Percentiles rank a stretch among this genome's conserved stretches.
Evolutionary conservation across 352 stramenopile genomes (phyloP).

Genomic region (Pythium plurisporium): DNA sequence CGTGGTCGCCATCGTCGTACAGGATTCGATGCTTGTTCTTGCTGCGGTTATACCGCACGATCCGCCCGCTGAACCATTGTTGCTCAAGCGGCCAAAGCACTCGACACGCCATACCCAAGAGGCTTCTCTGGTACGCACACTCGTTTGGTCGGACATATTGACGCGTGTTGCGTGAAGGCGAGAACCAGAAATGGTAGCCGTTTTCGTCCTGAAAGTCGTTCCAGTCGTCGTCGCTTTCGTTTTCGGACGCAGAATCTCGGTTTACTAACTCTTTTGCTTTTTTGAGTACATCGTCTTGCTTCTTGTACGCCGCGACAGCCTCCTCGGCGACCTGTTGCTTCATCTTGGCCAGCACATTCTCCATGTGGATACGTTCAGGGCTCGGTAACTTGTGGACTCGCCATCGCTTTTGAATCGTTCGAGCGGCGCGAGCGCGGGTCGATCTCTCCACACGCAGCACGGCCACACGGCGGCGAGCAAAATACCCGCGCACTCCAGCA

Average conservation of each 20-base stretch:
- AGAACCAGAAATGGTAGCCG: conserved; percentile 78
- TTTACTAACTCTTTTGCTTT: conserved; percentile 43
- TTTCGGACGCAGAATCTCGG: conserved; percentile 67
- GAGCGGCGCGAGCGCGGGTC: conserved; percentile 34
- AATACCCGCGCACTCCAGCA: conserved; percentile 56
- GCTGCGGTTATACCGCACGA: conserved; percentile 49
- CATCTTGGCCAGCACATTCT: conserved; percentile 49
- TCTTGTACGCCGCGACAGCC: conserved; percentile 29
- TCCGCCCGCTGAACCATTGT: conserved; percentile 61
- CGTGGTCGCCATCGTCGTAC: conserved; percentile 76
- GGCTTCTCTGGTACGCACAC: conserved; percentile 36
- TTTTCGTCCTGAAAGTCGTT: conserved; percentile 57
- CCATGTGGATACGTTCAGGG: conserved; percentile 35
- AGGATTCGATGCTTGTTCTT: conserved; percentile 67
- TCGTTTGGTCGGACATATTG: conserved; percentile 69
- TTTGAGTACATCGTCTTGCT: conserved; percentile 47
- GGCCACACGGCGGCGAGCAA: conserved; percentile 41
- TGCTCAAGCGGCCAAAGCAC: conserved; percentile 75
- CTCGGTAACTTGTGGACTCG: conserved; percentile 38
- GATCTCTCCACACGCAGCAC: conserved; percentile 30
- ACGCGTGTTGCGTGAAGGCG: conserved; percentile 54
- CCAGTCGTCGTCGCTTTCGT: conserved; percentile 78
- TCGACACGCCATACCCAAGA: conserved; percentile 58
- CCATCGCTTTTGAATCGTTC: conserved; percentile 53
- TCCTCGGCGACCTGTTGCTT: conserved; percentile 46